A percentile compares a stretch with the other conserved stretches of the same genome.
phyloP scores from a whole-genome alignment of 1,139 yeast genomes.

The Taphrina flavorubra region DNA sequence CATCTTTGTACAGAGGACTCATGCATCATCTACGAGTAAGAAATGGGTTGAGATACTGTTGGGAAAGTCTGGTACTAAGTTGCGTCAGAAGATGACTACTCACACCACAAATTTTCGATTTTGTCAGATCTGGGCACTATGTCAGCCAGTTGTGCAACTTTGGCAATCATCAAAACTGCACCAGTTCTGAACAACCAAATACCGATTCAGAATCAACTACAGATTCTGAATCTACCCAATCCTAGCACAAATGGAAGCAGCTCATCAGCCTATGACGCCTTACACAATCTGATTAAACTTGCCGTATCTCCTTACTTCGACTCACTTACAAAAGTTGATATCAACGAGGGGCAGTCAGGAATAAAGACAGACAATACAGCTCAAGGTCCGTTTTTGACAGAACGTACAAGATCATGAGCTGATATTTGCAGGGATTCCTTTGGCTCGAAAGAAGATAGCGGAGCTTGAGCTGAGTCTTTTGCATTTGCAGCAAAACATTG shows the following conservation, averaged over 20 bases:
- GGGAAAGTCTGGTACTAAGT: not conserved
- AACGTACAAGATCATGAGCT: not conserved
- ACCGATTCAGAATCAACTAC: conserved; percentile 40
- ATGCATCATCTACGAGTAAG: conserved; percentile 6
- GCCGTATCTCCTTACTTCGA: conserved; percentile 65
- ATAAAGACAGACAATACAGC: not conserved
- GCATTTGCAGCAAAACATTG: conserved; percentile 70
- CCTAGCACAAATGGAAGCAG: conserved; percentile 30
- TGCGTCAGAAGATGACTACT: not conserved
- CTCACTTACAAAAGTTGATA: conserved; percentile 49
- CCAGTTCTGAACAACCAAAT: conserved; percentile 10
- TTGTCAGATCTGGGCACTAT: conserved; percentile 22
- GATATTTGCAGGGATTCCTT: conserved; percentile 37
- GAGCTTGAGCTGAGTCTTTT: conserved; percentile 73
- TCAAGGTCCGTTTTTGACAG: not conserved
- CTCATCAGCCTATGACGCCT: conserved; percentile 58
- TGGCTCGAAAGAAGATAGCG: conserved; percentile 66
- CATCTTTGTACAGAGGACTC: conserved; percentile 24
- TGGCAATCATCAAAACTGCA: conserved; percentile 40
- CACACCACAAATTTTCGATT: conserved; percentile 14
- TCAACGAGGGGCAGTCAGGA: not conserved
- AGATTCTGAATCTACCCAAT: conserved; percentile 39
- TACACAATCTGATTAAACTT: conserved; percentile 63
- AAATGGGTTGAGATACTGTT: too few relatives aligned
- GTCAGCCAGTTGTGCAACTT: conserved; percentile 23